Base-by-base conservation (phyloP, 352 stramenopile genomes). In the Pythium utonaiense region DNA sequence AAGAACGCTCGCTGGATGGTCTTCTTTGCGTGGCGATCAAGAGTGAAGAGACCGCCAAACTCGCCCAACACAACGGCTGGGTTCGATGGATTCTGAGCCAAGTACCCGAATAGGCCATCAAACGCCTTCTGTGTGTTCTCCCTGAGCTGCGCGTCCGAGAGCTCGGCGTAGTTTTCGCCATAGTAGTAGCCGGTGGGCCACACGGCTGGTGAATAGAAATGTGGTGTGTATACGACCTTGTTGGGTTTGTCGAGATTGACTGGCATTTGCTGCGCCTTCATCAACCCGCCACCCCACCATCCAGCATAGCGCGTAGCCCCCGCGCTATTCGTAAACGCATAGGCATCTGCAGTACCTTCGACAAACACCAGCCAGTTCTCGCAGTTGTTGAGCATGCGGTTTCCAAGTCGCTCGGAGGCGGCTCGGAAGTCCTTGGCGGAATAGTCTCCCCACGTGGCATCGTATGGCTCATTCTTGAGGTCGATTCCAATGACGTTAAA, bases 401-500 rank as follows among this genome's bases (percentile, higher is more conserved):
- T 56, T 8, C 69, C 77, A 30, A 93, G 86, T 9, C 67, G 73
- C 22, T 71, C 61, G 0, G 80, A 67, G 8, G 65, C 77, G 6
- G 68, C 66, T 0, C 71, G 66, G 47, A 91, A 89, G 44, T 91
- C 80, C 6, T 61, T 78, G 40, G 61, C 62, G 0, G 71, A 42
- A 51, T 64, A 65, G 27, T 84, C 71, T 2, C 78, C 77, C 81
- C 77, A 92, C 24, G 74, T 87, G n/a, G 63, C 77, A 8, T 71
- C 36, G 19, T 62, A 74, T 21, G 75, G 69, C 27, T 90, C 78
- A 57, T 87, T 93, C 69, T 88, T 87, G 41, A 93, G 69, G 53
- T 91, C 80, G 19, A 93, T 57, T 13, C 78, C 80, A 2, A 92
- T 77, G 33, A 92, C 67, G 63, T 90, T 90, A 69, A 71, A 92